Base-by-base conservation (phyloP, 228 moss, liverwort and hornwort genomes). In the Sphagnum fallax region DNA sequence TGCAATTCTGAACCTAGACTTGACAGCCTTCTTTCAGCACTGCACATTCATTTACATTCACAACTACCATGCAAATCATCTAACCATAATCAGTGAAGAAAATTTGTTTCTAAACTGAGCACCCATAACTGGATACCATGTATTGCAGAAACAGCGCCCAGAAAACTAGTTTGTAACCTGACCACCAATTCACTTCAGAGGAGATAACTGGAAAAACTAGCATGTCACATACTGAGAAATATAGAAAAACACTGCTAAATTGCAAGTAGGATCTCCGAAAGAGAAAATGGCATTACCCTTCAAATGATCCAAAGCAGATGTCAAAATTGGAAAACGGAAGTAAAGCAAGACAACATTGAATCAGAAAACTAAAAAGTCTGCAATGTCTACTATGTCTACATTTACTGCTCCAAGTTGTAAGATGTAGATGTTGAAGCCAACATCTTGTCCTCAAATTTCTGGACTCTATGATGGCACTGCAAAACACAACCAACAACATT, bases 391-490 rank as follows among this genome's bases (percentile, higher is more conserved):
- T 32, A 32, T 32, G 32, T 32, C 32, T 32, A 32, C 62, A 6
- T 16, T 47, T 62, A 62, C 62, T 16, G 16, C 14, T 4, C 32
- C 32, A 32, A 32, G 32, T 32, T 32, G 32, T 32, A 32, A 32
- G 32, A 32, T 32, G 32, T 32, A 32, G 32, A 32, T 32, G 32
- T 32, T 32, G 32, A 32, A 32, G 32, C 32, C 32, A 2, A 32
- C 32, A 32, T 32, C 32, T 32, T 32, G 32, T 8, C 62, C 32
- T 62, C 62, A 6, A 16, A 16, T 6, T 16, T 9, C 55, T 57
- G 13, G 13, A 57, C 55, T 57, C 62, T 62, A 62, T 6, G 62
- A 62, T 14, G 62, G 62, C 62, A 62, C 62, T 62, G 62, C 62
- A 62, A 47, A 16, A 9, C 13, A 62, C 32, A 32, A 32, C 32